Percentiles rank a stretch among this genome's conserved stretches.
Conservation (phyloP, 371 early-diverging fungal genomes). For the Rhizopus sp. region DNA sequence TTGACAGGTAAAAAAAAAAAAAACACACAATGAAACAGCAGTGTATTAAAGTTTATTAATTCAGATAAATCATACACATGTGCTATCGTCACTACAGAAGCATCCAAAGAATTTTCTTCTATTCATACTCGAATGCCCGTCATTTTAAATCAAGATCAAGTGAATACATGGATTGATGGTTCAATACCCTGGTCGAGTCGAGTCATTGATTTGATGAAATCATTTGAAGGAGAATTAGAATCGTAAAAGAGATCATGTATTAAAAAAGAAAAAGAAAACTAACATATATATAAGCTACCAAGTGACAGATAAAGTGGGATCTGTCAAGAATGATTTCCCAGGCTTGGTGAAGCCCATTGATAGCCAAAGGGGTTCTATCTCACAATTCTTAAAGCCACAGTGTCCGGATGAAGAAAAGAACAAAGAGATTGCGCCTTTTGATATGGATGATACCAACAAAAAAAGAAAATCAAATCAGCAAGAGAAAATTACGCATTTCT, state of each 20-base stretch:
- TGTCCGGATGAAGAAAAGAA: too few species aligned
- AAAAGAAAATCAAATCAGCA: background rate
- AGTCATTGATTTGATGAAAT: slow-evolving; percentile 49
- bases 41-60: background rate
- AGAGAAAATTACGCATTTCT: too few species aligned
- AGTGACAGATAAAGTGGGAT: slow-evolving; percentile 46
- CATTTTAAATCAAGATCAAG: slow-evolving; percentile 54
- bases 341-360: slow-evolving; percentile 47
- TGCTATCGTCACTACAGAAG: slow-evolving; percentile 63
- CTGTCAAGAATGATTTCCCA: slow-evolving; percentile 38
- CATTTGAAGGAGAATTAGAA: slow-evolving; percentile 54
- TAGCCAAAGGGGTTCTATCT: slow-evolving; percentile 33
- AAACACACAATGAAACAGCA: too few species aligned
- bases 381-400: slow-evolving; percentile 26
- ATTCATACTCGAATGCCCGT: slow-evolving; percentile 81
- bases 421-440: too few species aligned
- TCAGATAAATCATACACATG: slow-evolving; percentile 35
- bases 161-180: slow-evolving; percentile 65
- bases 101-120: slow-evolving; percentile 48
- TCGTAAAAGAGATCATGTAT: slow-evolving; percentile 24
- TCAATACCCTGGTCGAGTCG: slow-evolving; percentile 35
- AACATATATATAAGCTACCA: slow-evolving; percentile 31
- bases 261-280: too few species aligned
- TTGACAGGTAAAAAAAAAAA: slow-evolving; percentile 25
- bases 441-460: background rate